phyloP scores from a whole-genome alignment of 208 protist genomes.

The Leishmania tarentolae region DNA sequence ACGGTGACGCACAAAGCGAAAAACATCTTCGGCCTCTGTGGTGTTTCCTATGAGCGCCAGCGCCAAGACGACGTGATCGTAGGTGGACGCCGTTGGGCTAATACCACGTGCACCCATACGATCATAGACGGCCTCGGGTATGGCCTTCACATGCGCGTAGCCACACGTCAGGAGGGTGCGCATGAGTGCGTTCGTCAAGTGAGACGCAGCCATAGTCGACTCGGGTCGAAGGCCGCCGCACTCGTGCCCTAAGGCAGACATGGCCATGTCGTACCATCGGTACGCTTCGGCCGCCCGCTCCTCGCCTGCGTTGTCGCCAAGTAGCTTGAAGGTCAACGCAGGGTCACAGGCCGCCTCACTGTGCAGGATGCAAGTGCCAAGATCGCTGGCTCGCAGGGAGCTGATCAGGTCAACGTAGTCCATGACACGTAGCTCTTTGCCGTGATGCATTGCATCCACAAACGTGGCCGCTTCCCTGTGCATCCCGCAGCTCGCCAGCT shows the following conservation, averaged over 20 bases:
- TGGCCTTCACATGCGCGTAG: slow-evolving; percentile 69
- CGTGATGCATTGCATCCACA: slow-evolving; percentile 59
- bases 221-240: slow-evolving; percentile 15
- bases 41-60: slow-evolving; percentile 76
- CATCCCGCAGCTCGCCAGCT: slow-evolving; percentile 63
- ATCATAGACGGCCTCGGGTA: slow-evolving; percentile 78
- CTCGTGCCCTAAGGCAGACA: slow-evolving; percentile 34
- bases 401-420: slow-evolving; percentile 65
- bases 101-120: slow-evolving; percentile 73
- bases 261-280: slow-evolving; percentile 70
- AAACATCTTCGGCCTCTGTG: slow-evolving; percentile 76
- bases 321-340: slow-evolving; percentile 73
- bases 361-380: slow-evolving; percentile 59
- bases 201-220: slow-evolving; percentile 54
- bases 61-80: slow-evolving; percentile 72
- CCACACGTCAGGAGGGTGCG: slow-evolving; percentile 72
- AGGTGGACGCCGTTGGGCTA: slow-evolving; percentile 76
- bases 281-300: slow-evolving; percentile 82
- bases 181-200: slow-evolving; percentile 84
- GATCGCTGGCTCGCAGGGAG: slow-evolving; percentile 42
- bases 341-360: slow-evolving; percentile 75
- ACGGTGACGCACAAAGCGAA: slow-evolving; percentile 66
- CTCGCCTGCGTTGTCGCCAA: slow-evolving; percentile 72
- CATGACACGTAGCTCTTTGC: slow-evolving; percentile 35
- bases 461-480: slow-evolving; percentile 49